Evolutionary conservation across 495 filamentous ascomycete species (phyloP), one percentile per base, ranked within the genome.

Genomic region (Neurospora sublineolata): DNA sequence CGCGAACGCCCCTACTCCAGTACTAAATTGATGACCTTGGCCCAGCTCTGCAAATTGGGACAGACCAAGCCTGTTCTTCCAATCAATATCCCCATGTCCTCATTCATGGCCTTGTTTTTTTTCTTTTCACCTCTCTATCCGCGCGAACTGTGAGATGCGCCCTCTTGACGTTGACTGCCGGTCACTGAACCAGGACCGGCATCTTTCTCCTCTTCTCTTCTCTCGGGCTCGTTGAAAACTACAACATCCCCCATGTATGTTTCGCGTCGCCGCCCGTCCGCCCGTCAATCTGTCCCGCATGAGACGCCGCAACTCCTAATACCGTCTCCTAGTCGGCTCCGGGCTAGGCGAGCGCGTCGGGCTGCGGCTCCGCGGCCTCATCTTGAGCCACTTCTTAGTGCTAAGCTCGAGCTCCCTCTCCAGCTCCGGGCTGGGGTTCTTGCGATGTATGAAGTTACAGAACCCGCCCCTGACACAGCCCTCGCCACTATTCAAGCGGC

Each of bases 401-500:
- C 86, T 86, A 37, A 97, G 84, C 73, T 92, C 89, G 75, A 99
- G 79, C 77, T 98, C 96, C 58, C 93, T 83, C 33, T 99, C 96
- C 71, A 99, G 82, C 81, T 97, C 95, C 30, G 89, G 83, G 74
- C 86, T 87, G 6, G 95, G 94, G 79, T 98, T 94, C 85, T 98
- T 98, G 71, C 95, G 88, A 77, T 99, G 95, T 71, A 99, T 99
- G 81, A 99, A 99, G 79, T 99, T 99, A 86, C 95, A 99, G 84
- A 98, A 98, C 3, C 95, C 95, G 46, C 94, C 96, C 71, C 95
- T 85, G 23, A 97, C 94, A 83, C 95, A 99, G 3, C 95, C 95
- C 79, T 98, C 95, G 44, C 94, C 95, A 58, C 87, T 91, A 79
- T 99, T 99, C 68, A 98, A 85, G 67, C 95, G 87, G 83, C 95